phyloP scores from a whole-genome alignment of 352 stramenopile genomes.

The Phytophthora cryptogea region DNA sequence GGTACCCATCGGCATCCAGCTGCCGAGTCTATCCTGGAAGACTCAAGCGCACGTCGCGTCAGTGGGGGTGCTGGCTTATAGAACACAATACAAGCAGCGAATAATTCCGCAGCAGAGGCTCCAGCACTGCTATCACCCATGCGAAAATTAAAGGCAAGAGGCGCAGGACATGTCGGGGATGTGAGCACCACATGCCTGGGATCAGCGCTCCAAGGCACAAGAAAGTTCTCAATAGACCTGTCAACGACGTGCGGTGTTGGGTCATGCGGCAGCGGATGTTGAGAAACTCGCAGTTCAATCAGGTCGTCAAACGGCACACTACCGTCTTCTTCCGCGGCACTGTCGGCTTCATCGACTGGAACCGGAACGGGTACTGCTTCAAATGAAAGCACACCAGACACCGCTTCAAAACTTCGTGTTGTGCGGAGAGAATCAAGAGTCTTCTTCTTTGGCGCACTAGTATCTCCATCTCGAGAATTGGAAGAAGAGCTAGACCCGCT shows the following conservation, averaged over 20 bases:
- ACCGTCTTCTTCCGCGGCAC: conserved; percentile 10
- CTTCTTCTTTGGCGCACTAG: conserved; percentile 51
- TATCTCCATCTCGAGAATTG: conserved; percentile 29
- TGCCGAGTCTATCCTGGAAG: conserved; percentile 50
- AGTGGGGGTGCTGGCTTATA: conserved; percentile 77
- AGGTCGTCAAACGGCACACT: conserved; percentile 33
- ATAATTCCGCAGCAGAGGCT: conserved; percentile 68
- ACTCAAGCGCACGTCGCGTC: conserved; percentile 63
- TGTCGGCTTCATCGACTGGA: conserved; percentile 20
- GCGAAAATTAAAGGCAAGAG: conserved; percentile 75
- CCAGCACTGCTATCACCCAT: conserved; percentile 74
- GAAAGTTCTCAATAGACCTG: conserved; percentile 75
- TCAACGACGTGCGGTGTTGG: conserved; percentile 49
- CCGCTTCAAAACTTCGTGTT: conserved; percentile 71
- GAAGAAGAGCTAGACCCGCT: conserved; percentile 28
- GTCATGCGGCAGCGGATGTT: conserved; percentile 61
- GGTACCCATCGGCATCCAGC: conserved; percentile 66
- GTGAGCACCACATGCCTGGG: conserved; percentile 48
- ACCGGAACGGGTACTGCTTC: conserved; percentile 51
- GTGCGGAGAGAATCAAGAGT: conserved; percentile 72
- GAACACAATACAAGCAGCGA: conserved; percentile 77
- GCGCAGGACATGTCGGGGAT: conserved; percentile 49
- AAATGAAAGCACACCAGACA: conserved; percentile 78
- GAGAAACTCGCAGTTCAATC: conserved; percentile 51
- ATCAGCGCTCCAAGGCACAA: conserved; percentile 65